Evolutionary conservation across 2,329 filamentous ascomycete species (phyloP).

Genomic region (Daldinia sp.): DNA sequence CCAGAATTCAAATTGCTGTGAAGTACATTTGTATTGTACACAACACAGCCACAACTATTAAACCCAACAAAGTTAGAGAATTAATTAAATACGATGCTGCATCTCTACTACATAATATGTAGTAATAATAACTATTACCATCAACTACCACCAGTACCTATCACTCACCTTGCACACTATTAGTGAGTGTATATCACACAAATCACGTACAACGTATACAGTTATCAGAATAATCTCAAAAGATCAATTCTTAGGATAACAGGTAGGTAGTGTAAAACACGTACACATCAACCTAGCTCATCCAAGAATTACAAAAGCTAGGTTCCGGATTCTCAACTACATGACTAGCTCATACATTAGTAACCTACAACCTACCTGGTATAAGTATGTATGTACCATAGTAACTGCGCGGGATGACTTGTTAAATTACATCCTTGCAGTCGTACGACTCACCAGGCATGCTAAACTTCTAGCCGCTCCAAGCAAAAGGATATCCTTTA

Average conservation of each 20-base stretch:
- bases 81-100: too few relatives aligned
- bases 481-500: background rate
- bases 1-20: background rate
- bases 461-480: background rate
- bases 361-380: too few relatives aligned
- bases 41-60: constrained; percentile 3
- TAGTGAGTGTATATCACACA: too few relatives aligned
- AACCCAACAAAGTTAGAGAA: background rate
- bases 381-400: too few relatives aligned
- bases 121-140: too few relatives aligned
- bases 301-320: background rate
- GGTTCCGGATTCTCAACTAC: constrained; percentile 5
- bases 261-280: background rate
- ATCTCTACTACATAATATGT: too few relatives aligned
- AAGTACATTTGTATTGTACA: too few relatives aligned
- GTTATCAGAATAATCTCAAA: background rate
- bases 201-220: too few relatives aligned
- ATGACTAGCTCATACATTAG: background rate
- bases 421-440: constrained; percentile 9
- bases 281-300: background rate
- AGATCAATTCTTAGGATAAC: background rate
- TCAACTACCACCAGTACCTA: too few relatives aligned
- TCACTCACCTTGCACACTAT: too few relatives aligned
- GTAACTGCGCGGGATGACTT: constrained; percentile 12
- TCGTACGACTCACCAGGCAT: constrained; percentile 19